phyloP scores from a whole-genome alignment of 176 grass and related monocot species.

The Melocanna baccifera region DNA sequence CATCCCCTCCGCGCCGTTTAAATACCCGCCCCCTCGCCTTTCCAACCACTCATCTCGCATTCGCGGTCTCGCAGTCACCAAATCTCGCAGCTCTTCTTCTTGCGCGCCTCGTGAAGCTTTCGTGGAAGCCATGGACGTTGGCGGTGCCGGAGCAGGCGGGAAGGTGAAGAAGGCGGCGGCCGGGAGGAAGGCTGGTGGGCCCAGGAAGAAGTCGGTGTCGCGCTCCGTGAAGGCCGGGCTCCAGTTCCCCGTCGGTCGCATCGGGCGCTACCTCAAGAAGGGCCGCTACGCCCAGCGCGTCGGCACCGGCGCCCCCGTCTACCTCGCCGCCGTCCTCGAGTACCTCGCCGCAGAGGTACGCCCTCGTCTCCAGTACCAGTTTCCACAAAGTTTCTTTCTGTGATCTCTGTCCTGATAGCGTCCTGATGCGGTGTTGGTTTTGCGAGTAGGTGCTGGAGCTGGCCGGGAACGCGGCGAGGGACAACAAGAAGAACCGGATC shows the following conservation, averaged over 20 bases:
- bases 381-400: no score
- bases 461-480: constrained; percentile 54
- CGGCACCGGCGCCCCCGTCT: constrained; percentile 66
- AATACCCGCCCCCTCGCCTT: background rate
- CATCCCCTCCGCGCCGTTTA: background rate
- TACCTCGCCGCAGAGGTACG: constrained; percentile 72
- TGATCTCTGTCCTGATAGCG: no score
- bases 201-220: constrained; percentile 54
- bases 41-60: background rate
- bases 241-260: constrained; percentile 76
- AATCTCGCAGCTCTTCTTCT: background rate
- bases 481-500: constrained; percentile 71
- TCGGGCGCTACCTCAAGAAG: constrained; percentile 69
- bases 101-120: background rate
- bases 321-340: constrained; percentile 70
- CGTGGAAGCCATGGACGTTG: constrained; percentile 24
- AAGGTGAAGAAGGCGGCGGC: constrained; percentile 58
- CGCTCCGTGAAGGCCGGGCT: constrained; percentile 69
- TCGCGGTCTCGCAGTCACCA: background rate
- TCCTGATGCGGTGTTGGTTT: background rate
- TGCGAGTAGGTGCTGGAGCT: constrained; percentile 46
- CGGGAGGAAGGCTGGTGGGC: constrained; percentile 46
- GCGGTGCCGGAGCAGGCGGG: constrained; percentile 13
- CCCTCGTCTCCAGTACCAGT: no score
- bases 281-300: constrained; percentile 65